Conservation (phyloP, 306 rosid species). For the Spatholobus suberectus region DNA sequence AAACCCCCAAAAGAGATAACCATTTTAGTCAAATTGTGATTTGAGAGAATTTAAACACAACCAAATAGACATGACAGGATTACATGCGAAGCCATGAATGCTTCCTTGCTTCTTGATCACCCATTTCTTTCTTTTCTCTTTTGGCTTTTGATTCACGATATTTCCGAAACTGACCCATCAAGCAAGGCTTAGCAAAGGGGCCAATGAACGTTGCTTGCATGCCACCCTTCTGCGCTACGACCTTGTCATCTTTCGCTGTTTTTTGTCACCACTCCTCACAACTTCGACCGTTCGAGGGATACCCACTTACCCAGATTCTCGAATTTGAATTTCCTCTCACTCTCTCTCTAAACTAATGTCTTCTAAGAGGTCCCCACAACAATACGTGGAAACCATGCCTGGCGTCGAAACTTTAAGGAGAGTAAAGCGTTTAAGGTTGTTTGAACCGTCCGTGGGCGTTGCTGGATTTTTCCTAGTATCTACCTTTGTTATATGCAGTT, state of each 20-base stretch:
- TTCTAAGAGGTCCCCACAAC: conserved; percentile 51
- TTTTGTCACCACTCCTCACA: background rate
- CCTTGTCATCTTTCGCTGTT: conserved; percentile 2
- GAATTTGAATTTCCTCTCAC: background rate
- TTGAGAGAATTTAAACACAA: too few relatives aligned
- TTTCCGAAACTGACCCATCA: conserved; percentile 53
- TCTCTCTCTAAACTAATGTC: conserved; percentile 47
- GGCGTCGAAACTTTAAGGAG: conserved; percentile 54
- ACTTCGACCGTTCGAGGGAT: background rate
- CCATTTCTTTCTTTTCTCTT: conserved; percentile 48
- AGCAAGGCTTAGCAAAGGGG: conserved; percentile 39
- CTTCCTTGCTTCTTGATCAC: conserved; percentile 74
- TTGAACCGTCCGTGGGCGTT: conserved; percentile 71
- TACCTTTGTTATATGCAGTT: conserved; percentile 50
- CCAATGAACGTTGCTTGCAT: conserved; percentile 43
- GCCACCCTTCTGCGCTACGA: conserved; percentile 42
- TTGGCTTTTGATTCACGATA: conserved; percentile 24
- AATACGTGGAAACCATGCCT: conserved; percentile 60
- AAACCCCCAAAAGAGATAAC: too few relatives aligned
- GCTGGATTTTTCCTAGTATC: conserved; percentile 66
- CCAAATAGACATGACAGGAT: too few relatives aligned
- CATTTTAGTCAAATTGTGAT: too few relatives aligned
- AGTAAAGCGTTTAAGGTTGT: conserved; percentile 61
- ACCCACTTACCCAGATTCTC: conserved; percentile 31
- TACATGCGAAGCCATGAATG: conserved; percentile 53